Percentiles rank a stretch among this genome's conserved stretches.
Evolutionary conservation across 2,329 filamentous ascomycete species (phyloP).

Genomic region (Aspergillus awamori): DNA sequence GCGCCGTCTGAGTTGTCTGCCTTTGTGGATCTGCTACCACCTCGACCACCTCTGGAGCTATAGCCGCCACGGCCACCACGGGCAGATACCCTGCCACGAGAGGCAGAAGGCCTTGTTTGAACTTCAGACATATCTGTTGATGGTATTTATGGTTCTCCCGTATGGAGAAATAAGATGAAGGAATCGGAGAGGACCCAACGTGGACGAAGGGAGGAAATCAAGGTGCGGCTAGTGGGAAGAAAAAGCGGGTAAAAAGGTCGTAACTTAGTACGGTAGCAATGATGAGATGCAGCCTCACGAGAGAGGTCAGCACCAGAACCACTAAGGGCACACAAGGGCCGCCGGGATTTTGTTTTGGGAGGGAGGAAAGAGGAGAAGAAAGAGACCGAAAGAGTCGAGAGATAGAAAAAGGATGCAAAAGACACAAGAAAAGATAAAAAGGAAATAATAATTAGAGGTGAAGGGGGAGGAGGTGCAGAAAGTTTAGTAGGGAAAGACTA

Average conservation of each 20-base stretch:
- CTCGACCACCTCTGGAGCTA: slow-evolving; percentile 70
- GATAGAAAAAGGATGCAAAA: slow-evolving; percentile 15
- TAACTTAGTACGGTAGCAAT: slow-evolving; percentile 32
- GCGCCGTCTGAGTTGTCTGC: slow-evolving; percentile 67
- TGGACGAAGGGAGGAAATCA: slow-evolving; percentile 33
- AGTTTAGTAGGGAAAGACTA: slow-evolving; percentile 13
- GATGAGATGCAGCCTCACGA: slow-evolving; percentile 42
- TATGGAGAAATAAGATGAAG: slow-evolving; percentile 31
- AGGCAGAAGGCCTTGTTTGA: slow-evolving; percentile 79
- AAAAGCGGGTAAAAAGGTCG: slow-evolving; percentile 32
- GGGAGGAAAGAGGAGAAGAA: slow-evolving; percentile 19
- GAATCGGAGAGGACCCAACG: slow-evolving; percentile 29
- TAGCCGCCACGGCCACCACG: slow-evolving; percentile 82
- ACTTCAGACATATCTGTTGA: slow-evolving; percentile 84
- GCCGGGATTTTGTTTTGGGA: slow-evolving; percentile 26
- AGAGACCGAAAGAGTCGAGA: slow-evolving; percentile 17
- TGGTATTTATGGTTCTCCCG: slow-evolving; percentile 32
- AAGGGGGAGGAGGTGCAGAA: slow-evolving; percentile 17
- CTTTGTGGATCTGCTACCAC: slow-evolving; percentile 69
- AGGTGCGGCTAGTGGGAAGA: slow-evolving; percentile 35
- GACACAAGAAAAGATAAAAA: slow-evolving; percentile 20
- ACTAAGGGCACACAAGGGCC: slow-evolving; percentile 37
- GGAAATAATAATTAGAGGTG: slow-evolving; percentile 21
- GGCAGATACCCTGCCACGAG: slow-evolving; percentile 85
- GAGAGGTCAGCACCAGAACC: slow-evolving; percentile 40